Evolutionary conservation across 2,329 filamentous ascomycete genomes (phyloP), one percentile per base, ranked within the genome.

Genomic region (Exophiala xenobiotica): DNA sequence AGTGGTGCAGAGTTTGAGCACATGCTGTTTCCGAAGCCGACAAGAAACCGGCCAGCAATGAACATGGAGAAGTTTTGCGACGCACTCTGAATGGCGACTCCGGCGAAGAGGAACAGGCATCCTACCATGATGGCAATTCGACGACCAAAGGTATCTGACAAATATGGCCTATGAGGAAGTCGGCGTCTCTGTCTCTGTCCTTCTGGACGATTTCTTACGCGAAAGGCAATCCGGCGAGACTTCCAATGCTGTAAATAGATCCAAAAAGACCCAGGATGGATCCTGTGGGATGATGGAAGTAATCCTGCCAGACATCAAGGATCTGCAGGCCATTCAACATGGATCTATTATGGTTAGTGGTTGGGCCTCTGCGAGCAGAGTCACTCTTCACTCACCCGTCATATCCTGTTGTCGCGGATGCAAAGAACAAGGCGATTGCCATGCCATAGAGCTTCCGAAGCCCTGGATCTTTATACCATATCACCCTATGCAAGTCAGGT

Each of bases 21-120:
- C 41, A 51, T 51, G 42, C 41, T 46, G 35, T 46, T 46, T n/a
- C 85, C 85, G 61, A 88, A 87, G 53, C 85, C 85, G 20, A 85
- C 76, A 39, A 85, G 68, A 59, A 84, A 81, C 37, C 82, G 77
- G 35, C 80, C 82, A 11, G 72, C 78, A 60, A 82, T 75, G 60
- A 80, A 83, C 74, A 82, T 65, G 12, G 58, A 57, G 42, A 64
- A 57, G 46, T 64, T 64, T 43, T 56, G 52, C 5, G 41, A 51
- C 7, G 41, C 41, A 12, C 56, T 59, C 42, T 65, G 60, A 6
- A 46, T 51, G 6, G 58, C 59, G n/a, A 67, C 64, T 0, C 65
- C 59, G 53, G 51, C 49, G 53, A 27, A 61, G 41, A 23, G 61
- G 53, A 56, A 49, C 24, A 53, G 9, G 16, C 50, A 53, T 4